Base-by-base conservation (phyloP, 208 protist genomes). In the Leishmania tarentolae region DNA sequence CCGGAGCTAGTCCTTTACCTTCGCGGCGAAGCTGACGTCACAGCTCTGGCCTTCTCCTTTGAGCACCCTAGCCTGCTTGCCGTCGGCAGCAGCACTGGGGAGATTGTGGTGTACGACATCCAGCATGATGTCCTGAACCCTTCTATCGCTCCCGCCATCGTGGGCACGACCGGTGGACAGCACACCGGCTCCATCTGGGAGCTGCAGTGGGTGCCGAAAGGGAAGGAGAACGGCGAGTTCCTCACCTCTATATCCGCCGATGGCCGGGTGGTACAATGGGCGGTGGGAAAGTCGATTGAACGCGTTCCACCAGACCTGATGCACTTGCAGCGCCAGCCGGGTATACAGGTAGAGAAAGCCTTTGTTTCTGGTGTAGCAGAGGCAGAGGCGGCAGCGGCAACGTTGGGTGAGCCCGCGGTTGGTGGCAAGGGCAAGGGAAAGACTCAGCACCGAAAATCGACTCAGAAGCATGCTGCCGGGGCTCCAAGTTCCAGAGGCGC, bases 171-270 rank as follows among this genome's bases (percentile, higher is more conserved):
- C 15, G 72, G 76, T 0, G 95, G 97, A 5, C 97, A 97, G 88
- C 98, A 99, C 91, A 98, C 94, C 21, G 97, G 98, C 69, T 92
- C 98, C 0, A 95, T 99, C 42, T 99, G 98, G 98, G 94, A 98
- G 74, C 76, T 99, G 52, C 89, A 92, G 78, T 99, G 98, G 98
- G 95, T 99, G 35, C 83, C 87, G 11, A 81, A 93, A 24, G 96
- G 94, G 8, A 96, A 94, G 76, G 96, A 98, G 75, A 86, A 90
- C 24, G 93, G 95, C 17, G 98, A 99, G 88, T 93, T 92, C 52
- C 88, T 99, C 56, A 97, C 99, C 53, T 99, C 98, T 52, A 95
- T 99, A 79, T 98, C 97, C 7, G 96, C 95, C 21, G 98, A 99
- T 80, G 98, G 98, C 35, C 92, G 95, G 77, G 97, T 99, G 6